Conservation (phyloP, 2,329 filamentous ascomycete genomes). For the Cercospora sp. region DNA sequence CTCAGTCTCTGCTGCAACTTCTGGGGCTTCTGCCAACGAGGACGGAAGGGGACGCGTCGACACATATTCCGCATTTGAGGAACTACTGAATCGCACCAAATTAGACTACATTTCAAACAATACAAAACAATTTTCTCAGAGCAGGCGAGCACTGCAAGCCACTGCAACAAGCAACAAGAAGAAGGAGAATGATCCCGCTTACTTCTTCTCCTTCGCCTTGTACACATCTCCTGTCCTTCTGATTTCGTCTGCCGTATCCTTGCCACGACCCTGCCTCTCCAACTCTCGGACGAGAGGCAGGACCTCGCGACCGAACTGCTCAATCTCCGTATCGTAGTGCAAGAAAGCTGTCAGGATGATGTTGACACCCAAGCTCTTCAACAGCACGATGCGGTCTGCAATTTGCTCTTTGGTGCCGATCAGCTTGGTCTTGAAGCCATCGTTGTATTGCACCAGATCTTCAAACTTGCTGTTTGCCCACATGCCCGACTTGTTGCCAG, state of each 20-base stretch:
- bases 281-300: slow-evolving; percentile 51
- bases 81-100: slow-evolving; percentile 16
- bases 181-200: slow-evolving; percentile 17
- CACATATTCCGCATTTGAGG: slow-evolving; percentile 4
- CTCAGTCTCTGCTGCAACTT: neutral
- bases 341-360: slow-evolving; percentile 52
- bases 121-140: slow-evolving; percentile 3
- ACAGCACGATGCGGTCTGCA: slow-evolving; percentile 51
- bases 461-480: slow-evolving; percentile 56
- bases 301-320: slow-evolving; percentile 51
- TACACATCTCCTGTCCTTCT: slow-evolving; percentile 52
- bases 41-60: neutral
- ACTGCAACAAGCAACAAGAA: neutral
- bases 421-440: slow-evolving; percentile 58
- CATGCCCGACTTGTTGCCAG: slow-evolving; percentile 53
- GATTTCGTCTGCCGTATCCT: slow-evolving; percentile 51
- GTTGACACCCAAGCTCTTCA: slow-evolving; percentile 49
- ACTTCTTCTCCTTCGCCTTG: slow-evolving; percentile 33
- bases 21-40: neutral
- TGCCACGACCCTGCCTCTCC: slow-evolving; percentile 52
- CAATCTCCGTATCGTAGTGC: slow-evolving; percentile 56
- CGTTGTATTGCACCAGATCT: slow-evolving; percentile 57
- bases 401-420: slow-evolving; percentile 56
- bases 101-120: slow-evolving; percentile 14
- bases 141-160: neutral